Percentiles rank a stretch among this genome's conserved stretches.
Evolutionary conservation across 805 yeast genomes (phyloP).

Genomic region (Pichia paraexigua): DNA sequence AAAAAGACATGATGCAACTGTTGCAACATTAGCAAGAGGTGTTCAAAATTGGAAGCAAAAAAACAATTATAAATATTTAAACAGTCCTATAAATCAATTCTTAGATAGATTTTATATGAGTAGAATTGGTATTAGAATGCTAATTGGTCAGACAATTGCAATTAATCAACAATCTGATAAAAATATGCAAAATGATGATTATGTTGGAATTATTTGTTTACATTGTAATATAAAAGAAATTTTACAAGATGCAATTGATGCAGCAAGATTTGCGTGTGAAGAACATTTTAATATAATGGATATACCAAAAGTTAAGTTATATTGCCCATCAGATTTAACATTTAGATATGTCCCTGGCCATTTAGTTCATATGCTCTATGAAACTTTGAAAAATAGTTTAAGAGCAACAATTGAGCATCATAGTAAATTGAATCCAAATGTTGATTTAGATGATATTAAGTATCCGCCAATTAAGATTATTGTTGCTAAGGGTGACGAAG

Average conservation of each 20-base stretch:
- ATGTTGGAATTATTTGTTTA: constrained; percentile 84
- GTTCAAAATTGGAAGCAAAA: constrained; percentile 80
- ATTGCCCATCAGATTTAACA: constrained; percentile 65
- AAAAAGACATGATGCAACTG: constrained; percentile 85
- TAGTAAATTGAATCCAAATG: constrained; percentile 44
- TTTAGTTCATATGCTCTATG: constrained; percentile 84
- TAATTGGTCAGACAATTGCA: constrained; percentile 91
- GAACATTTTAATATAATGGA: constrained; percentile 83
- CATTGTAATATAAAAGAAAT: constrained; percentile 77
- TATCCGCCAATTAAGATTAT: constrained; percentile 83
- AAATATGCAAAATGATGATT: constrained; percentile 47
- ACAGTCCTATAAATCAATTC: constrained; percentile 69
- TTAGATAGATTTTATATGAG: constrained; percentile 85
- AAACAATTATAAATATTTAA: constrained; percentile 41
- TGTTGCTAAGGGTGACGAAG: constrained; percentile 84
- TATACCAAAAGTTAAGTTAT: constrained; percentile 74
- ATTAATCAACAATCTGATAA: constrained; percentile 31
- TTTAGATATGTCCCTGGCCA: constrained; percentile 94
- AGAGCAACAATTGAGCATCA: constrained; percentile 85
- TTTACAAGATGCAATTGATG: constrained; percentile 82
- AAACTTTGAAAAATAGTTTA: constrained; percentile 76
- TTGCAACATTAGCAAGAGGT: constrained; percentile 86
- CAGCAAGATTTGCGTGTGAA: constrained; percentile 84
- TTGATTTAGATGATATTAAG: constrained; percentile 50
- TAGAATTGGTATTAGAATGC: constrained; percentile 86